Conservation (phyloP, 2,329 filamentous ascomycete species). For the Didymosphaeria variabile region DNA sequence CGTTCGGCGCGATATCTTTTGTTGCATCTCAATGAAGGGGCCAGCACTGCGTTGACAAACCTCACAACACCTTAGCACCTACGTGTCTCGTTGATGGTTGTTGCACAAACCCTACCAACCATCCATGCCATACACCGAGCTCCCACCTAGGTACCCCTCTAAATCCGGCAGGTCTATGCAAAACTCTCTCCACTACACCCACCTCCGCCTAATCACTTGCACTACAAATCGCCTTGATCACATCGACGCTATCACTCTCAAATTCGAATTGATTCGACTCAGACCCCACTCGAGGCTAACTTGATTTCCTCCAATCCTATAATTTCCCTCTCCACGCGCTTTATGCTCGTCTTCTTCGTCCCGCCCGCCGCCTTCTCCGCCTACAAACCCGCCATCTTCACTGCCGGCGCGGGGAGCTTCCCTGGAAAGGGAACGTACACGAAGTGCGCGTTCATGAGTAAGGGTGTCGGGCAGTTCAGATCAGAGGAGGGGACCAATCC, state of each 20-base stretch:
- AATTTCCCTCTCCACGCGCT: slow-evolving; percentile 33
- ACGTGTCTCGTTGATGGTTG: background rate
- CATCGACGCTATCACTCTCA: too few species aligned
- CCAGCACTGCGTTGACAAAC: too few species aligned
- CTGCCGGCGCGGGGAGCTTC: slow-evolving; percentile 55
- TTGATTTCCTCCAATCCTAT: background rate
- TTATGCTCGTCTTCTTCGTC: slow-evolving; percentile 58
- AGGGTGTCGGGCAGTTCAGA: slow-evolving; percentile 72
- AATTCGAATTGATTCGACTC: background rate
- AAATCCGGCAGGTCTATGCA: slow-evolving; percentile 1
- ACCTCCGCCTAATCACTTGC: background rate
- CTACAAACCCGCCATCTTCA: slow-evolving; percentile 57
- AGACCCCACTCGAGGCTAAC: background rate
- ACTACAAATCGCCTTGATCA: background rate
- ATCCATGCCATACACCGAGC: too few species aligned
- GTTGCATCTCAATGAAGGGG: too few species aligned
- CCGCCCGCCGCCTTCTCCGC: slow-evolving; percentile 48
- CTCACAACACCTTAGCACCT: too few species aligned
- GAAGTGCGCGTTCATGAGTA: slow-evolving; percentile 53
- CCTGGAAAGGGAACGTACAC: slow-evolving; percentile 55
- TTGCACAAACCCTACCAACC: background rate
- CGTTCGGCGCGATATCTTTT: too few species aligned
- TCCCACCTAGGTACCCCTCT: too few species aligned
- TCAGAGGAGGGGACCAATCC: slow-evolving; percentile 70
- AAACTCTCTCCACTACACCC: background rate